Percentiles rank a stretch among this genome's conserved stretches.
These are phyloP conservation scores for Chrysanthemum lavandulifolium DNA, from an alignment of 129 eudicot species.

Conservation along the genomic window DNA sequence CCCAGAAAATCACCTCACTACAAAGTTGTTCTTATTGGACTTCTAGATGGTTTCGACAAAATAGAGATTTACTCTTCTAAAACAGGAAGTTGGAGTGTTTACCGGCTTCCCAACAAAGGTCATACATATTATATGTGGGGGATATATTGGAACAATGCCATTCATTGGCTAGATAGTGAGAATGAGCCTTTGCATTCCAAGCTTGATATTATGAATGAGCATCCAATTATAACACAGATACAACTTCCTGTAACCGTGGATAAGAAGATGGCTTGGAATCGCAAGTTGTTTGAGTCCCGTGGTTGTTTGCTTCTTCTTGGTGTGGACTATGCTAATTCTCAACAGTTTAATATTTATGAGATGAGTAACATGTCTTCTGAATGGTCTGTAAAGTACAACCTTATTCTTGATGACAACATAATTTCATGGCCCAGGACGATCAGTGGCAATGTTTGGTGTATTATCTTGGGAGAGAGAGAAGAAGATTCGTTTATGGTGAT, in stretches of 20 bases:
- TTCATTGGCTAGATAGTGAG: conserved; percentile 8
- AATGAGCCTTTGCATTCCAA: neutral
- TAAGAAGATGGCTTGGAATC: neutral
- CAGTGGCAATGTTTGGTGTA: neutral
- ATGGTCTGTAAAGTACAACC: conserved; percentile 16
- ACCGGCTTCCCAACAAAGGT: neutral
- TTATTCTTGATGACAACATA: conserved; percentile 12
- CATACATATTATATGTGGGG: neutral
- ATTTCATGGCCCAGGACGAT: neutral
- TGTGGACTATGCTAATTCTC: neutral
- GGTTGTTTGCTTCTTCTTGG: conserved; percentile 17
- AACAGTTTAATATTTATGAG: neutral
- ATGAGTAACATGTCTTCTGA: neutral
- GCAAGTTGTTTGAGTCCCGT: conserved; percentile 11
- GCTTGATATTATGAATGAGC: neutral
- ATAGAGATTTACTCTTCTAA: neutral
- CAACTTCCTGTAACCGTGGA: neutral
- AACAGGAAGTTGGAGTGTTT: conserved; percentile 17
- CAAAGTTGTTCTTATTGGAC: neutral
- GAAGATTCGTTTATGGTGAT: conserved; percentile 21
- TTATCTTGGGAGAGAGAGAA: conserved; percentile 9
- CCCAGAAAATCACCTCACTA: neutral
- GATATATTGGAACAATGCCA: conserved; percentile 19
- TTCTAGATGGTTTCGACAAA: neutral
- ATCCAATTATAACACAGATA: neutral